Evolutionary conservation across 768 basidiomycete genomes (phyloP).

Genomic region (Hypholoma fasciculare): DNA sequence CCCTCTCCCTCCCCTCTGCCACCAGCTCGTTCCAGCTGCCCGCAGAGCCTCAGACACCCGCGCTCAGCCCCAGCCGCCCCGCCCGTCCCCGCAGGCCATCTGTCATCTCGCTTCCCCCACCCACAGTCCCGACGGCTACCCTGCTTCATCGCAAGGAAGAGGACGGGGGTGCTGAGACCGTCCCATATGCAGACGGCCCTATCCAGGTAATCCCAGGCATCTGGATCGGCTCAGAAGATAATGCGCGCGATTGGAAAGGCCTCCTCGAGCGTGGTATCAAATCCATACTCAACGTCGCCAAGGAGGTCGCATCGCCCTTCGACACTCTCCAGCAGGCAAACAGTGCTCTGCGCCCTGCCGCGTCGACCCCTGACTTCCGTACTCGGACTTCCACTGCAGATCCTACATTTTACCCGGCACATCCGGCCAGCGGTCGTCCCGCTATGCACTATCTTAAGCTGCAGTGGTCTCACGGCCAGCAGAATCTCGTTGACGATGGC

Average conservation of each 20-base stretch:
- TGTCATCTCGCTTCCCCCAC: conserved; percentile 62
- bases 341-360: conserved; percentile 57
- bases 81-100: conserved; percentile 63
- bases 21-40: neutral
- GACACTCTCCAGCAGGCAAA: conserved; percentile 39
- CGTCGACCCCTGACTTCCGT: conserved; percentile 69
- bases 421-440: conserved; percentile 69
- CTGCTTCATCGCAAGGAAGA: conserved; percentile 66
- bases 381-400: conserved; percentile 31
- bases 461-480: conserved; percentile 92
- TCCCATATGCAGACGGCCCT: conserved; percentile 81
- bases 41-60: conserved; percentile 31
- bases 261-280: conserved; percentile 73
- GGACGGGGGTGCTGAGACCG: conserved; percentile 51
- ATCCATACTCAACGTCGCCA: conserved; percentile 88
- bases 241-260: conserved; percentile 77
- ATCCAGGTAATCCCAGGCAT: conserved; percentile 82
- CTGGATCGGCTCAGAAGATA: conserved; percentile 92
- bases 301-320: conserved; percentile 81
- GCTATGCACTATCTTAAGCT: conserved; percentile 87
- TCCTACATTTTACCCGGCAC: conserved; percentile 65
- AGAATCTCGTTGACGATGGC: conserved; percentile 78
- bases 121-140: conserved; percentile 49
- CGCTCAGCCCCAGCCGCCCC: conserved; percentile 32
- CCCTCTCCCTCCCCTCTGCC: conserved; percentile 64